phyloP scores from a whole-genome alignment of 768 basidiomycete species.

The Dacryopinax spathularia region DNA sequence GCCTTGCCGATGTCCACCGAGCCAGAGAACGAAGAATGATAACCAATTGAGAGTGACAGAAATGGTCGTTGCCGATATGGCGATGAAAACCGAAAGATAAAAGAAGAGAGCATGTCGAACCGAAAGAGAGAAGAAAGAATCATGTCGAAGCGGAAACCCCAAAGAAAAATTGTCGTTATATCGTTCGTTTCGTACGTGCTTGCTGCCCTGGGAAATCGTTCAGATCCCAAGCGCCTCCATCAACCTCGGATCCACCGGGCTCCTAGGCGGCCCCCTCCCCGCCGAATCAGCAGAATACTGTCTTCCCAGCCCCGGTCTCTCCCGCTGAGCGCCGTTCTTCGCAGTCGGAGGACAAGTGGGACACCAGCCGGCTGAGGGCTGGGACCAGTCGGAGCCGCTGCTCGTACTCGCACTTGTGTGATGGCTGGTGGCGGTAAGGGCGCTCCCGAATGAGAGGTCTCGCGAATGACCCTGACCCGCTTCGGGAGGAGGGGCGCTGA shows the following conservation, averaged over 20 bases:
- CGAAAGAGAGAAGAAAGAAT: too few relatives aligned
- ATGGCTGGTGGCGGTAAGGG: not conserved
- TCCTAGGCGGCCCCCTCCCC: not conserved
- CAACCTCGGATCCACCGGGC: not conserved
- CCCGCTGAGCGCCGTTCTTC: not conserved
- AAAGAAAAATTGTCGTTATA: not conserved
- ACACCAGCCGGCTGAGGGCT: not conserved
- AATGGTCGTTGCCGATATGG: too few relatives aligned
- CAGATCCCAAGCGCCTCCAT: not conserved
- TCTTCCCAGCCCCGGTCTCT: not conserved
- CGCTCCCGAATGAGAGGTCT: not conserved
- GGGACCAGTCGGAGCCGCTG: not conserved
- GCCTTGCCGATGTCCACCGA: not conserved
- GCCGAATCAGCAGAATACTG: not conserved
- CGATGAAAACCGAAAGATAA: too few relatives aligned
- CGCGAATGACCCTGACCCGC: not conserved
- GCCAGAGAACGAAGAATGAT: not conserved
- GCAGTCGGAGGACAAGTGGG: not conserved
- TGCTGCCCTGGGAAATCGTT: not conserved
- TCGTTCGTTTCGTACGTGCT: not conserved
- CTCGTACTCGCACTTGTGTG: not conserved
- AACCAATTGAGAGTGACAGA: too few relatives aligned
- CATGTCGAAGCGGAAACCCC: too few relatives aligned
- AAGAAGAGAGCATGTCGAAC: too few relatives aligned
- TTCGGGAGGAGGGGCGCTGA: not conserved